Conservation (phyloP, 2,329 filamentous ascomycete species). For the Colletotrichum nymphaeae region DNA sequence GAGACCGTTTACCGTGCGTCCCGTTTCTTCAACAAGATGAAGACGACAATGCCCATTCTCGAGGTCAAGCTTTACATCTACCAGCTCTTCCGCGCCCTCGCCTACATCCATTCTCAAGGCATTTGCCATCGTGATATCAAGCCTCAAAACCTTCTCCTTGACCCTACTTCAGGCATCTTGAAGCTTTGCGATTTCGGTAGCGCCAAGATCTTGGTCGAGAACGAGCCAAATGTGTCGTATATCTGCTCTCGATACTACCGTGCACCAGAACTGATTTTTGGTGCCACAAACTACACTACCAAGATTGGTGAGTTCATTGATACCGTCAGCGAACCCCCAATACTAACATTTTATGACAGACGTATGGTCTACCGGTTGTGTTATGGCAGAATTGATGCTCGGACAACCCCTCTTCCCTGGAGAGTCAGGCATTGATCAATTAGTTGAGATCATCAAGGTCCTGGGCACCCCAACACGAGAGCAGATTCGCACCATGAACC, state of each 20-base stretch:
- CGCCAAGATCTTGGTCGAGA: slow-evolving; percentile 97
- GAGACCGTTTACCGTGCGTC: slow-evolving; percentile 99
- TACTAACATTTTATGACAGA: slow-evolving; percentile 64
- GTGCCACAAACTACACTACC: slow-evolving; percentile 98
- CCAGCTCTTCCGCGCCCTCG: slow-evolving; percentile 96
- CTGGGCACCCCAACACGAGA: slow-evolving; percentile 95
- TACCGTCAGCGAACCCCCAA: no score
- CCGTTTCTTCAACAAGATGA: slow-evolving; percentile 99
- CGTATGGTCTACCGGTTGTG: slow-evolving; percentile 98
- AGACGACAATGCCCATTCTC: slow-evolving; percentile 98
- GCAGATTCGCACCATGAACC: slow-evolving; percentile 99
- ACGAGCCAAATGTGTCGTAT: slow-evolving; percentile 99
- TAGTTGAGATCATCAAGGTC: slow-evolving; percentile 99
- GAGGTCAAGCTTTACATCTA: slow-evolving; percentile 99
- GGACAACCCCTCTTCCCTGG: slow-evolving; percentile 97
- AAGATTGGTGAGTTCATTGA: slow-evolving; percentile 85
- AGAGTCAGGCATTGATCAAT: slow-evolving; percentile 97
- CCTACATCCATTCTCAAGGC: slow-evolving; percentile 98
- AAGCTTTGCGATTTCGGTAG: slow-evolving; percentile 99
- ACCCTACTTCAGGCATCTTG: slow-evolving; percentile 89
- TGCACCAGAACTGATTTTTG: slow-evolving; percentile 97
- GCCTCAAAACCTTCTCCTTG: slow-evolving; percentile 95
- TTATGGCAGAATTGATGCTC: slow-evolving; percentile 99
- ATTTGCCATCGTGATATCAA: slow-evolving; percentile 99
- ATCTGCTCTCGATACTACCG: slow-evolving; percentile 99